Percentiles rank a stretch among this genome's conserved stretches.
phyloP scores from a whole-genome alignment of 2,329 filamentous ascomycete species.

The Cercospora nicotianae region DNA sequence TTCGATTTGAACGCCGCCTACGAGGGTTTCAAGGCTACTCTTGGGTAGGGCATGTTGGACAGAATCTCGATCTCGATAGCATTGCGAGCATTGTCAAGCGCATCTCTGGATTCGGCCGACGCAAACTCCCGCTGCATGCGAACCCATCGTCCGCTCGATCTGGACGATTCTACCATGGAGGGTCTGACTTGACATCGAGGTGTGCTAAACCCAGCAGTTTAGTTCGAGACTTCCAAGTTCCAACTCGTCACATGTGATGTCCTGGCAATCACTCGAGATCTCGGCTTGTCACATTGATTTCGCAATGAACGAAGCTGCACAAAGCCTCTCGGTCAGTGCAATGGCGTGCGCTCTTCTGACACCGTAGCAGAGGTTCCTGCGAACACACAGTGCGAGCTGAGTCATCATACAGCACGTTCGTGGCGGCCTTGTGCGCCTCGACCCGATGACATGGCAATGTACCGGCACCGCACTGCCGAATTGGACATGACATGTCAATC shows the following conservation, averaged over 20 bases:
- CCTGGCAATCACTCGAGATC: background rate
- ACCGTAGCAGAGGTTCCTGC: background rate
- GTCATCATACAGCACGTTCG: background rate
- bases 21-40: conserved; percentile 82
- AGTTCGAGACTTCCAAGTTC: background rate
- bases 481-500: background rate
- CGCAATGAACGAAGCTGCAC: background rate
- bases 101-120: background rate
- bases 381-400: background rate
- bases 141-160: background rate
- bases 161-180: background rate
- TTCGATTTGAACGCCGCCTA: conserved; percentile 95
- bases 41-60: conserved; percentile 45
- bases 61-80: background rate
- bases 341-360: background rate
- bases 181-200: background rate
- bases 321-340: background rate
- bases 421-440: background rate
- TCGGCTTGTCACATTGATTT: background rate
- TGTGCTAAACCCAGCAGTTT: background rate
- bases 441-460: background rate
- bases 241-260: background rate
- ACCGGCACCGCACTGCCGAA: conserved; percentile 1
- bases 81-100: background rate
- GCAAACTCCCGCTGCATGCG: background rate